These are phyloP conservation scores for Podaxis sp. DNA, from an alignment of 768 basidiomycete species.

Conservation along the genomic window DNA sequence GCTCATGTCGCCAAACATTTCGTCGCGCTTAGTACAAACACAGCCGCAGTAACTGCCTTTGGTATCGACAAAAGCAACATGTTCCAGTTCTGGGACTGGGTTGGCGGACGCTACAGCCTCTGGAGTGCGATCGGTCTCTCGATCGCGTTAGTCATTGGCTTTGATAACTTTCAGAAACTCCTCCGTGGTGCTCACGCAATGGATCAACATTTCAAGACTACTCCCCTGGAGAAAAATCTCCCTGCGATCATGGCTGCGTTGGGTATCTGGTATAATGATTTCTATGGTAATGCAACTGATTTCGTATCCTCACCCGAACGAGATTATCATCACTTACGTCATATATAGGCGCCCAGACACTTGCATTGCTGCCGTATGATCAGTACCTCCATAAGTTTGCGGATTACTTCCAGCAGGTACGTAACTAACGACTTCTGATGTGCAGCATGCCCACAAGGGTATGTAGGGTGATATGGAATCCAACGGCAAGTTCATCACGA, in stretches of 20 bases:
- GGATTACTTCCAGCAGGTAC: slow-evolving; percentile 96
- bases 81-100: slow-evolving; percentile 99
- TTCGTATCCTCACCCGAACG: not conserved
- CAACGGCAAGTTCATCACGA: slow-evolving; percentile 96
- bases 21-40: slow-evolving; percentile 96
- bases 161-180: slow-evolving; percentile 87
- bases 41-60: slow-evolving; percentile 86
- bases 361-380: slow-evolving; percentile 94
- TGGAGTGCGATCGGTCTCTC: slow-evolving; percentile 98
- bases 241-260: slow-evolving; percentile 87
- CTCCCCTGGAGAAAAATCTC: slow-evolving; percentile 84
- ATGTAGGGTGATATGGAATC: slow-evolving; percentile 97
- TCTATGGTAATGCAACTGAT: slow-evolving; percentile 57
- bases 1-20: slow-evolving; percentile 98
- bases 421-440: not conserved
- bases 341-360: slow-evolving; percentile 78
- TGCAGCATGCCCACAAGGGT: not conserved
- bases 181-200: slow-evolving; percentile 93
- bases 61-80: slow-evolving; percentile 91
- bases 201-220: slow-evolving; percentile 94
- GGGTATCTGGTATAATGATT: slow-evolving; percentile 99
- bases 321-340: not conserved
- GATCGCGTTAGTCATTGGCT: slow-evolving; percentile 91
- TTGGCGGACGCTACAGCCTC: slow-evolving; percentile 95
- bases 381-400: slow-evolving; percentile 99